Base-by-base conservation (phyloP, 371 early-diverging fungal genomes). In the Apophysomyces sp. region DNA sequence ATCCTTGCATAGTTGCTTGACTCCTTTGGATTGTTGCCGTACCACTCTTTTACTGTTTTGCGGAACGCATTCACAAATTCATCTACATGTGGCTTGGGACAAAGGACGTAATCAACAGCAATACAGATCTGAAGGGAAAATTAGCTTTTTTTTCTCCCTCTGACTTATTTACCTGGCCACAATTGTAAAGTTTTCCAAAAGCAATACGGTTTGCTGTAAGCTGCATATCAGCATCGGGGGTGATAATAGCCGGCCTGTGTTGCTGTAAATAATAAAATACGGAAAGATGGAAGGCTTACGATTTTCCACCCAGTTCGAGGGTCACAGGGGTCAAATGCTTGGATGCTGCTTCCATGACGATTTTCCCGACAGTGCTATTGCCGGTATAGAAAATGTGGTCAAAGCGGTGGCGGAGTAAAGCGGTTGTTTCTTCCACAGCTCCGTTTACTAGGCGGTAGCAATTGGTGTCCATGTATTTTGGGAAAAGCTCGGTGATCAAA, bases 321-420 rank as follows among this genome's bases (percentile, higher is more conserved):
- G 93, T 90, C 11, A 90, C 81, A 21, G 88, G 81, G 13, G 92
- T 85, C 58, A 93, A 77, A 59, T 88, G 74, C 62, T 89, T 77
- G 18, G 91, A 79, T 11, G 94, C 94, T 5, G 93, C 93, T 32
- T 62, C 66, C 82, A 89, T 88, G 30, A 94, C 82, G 32, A 95
- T 83, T 67, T 85, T 87, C 58, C 89, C 97, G 7, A 97, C 94
- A 4, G 55, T 29, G 26, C 85, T 81, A 66, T 84, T 89, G 61
- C 97, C 97, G 11, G 97, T 97, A 72, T 92, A 97, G 52, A 93
- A 91, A 73, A 92, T 93, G 67, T 92, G 91, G 70, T 95, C 93
- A 62, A 89, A 93, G 62, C 75, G 73, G 57, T 86, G 66, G 49
- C 79, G 78, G 29, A 97, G 80, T 64, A 97, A 72, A 31, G 61